Evolutionary conservation across 2,329 filamentous ascomycete genomes (phyloP).

Genomic region (Teratosphaeria zuluensis): DNA sequence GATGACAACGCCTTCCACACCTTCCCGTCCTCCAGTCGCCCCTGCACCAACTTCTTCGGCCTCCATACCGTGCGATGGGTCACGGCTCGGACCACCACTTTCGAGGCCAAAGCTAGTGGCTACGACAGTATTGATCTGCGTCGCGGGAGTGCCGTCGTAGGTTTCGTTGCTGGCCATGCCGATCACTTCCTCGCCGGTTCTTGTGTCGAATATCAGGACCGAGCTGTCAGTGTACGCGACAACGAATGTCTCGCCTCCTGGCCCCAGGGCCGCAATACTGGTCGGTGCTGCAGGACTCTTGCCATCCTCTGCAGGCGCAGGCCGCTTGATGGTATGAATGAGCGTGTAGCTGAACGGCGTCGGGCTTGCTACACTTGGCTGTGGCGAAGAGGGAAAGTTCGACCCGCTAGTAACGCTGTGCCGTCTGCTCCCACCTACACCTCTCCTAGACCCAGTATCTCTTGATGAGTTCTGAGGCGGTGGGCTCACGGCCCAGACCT

Average conservation of each 20-base stretch:
- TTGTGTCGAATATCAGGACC: slow-evolving; percentile 84
- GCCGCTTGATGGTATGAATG: slow-evolving; percentile 71
- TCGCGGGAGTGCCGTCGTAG: slow-evolving; percentile 76
- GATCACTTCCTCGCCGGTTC: slow-evolving; percentile 82
- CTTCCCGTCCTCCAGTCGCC: slow-evolving; percentile 67
- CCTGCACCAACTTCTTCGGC: slow-evolving; percentile 68
- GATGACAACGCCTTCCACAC: slow-evolving; percentile 84
- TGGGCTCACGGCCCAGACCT: slow-evolving; percentile 88
- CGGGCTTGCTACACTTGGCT: slow-evolving; percentile 74
- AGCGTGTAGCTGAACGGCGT: slow-evolving; percentile 83
- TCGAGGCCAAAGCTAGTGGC: slow-evolving; percentile 71
- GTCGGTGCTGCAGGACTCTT: slow-evolving; percentile 47
- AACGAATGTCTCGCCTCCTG: slow-evolving; percentile 77
- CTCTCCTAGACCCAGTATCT: slow-evolving; percentile 54
- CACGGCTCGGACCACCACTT: slow-evolving; percentile 43
- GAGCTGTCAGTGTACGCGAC: slow-evolving; percentile 87
- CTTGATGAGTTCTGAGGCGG: slow-evolving; percentile 64
- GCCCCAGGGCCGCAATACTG: slow-evolving; percentile 80
- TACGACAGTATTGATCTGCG: slow-evolving; percentile 80
- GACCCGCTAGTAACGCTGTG: slow-evolving; percentile 93
- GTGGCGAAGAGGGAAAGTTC: slow-evolving; percentile 80
- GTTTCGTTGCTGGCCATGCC: slow-evolving; percentile 91
- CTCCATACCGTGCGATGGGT: slow-evolving; percentile 54
- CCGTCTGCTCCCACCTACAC: slow-evolving; percentile 63
- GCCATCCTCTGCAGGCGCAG: slow-evolving; percentile 35